These are phyloP conservation scores for Fusarium papillatum DNA, from an alignment of 2,329 filamentous ascomycete genomes.

Conservation along the genomic window DNA sequence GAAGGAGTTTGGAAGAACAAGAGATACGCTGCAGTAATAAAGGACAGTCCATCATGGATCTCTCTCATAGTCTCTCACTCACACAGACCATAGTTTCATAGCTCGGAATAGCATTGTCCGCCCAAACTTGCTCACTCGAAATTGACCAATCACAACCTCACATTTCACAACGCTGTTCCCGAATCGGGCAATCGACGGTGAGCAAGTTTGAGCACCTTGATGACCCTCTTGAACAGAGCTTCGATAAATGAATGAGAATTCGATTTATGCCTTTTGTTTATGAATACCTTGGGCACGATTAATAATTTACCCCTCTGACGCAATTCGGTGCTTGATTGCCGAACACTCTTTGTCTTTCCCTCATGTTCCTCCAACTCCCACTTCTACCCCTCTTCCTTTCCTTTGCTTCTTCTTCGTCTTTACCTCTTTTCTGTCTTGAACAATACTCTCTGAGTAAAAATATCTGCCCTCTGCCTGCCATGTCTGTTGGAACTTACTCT, in stretches of 20 bases:
- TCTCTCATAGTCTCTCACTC: conserved; percentile 36
- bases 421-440: conserved; percentile 3
- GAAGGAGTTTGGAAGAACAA: background rate
- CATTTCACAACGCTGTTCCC: conserved; percentile 36
- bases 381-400: conserved; percentile 37
- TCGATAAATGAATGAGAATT: background rate
- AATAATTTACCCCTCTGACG: conserved; percentile 30
- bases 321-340: conserved; percentile 21
- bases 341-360: background rate
- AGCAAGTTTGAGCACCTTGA: conserved; percentile 47
- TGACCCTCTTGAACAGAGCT: conserved; percentile 18
- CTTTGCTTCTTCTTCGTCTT: conserved; percentile 3
- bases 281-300: background rate
- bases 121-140: conserved; percentile 36
- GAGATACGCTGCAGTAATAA: background rate
- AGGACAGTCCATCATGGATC: conserved; percentile 7
- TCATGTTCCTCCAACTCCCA: conserved; percentile 20
- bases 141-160: conserved; percentile 46
- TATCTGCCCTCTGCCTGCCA: conserved; percentile 33
- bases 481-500: conserved; percentile 63
- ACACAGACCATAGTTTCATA: background rate
- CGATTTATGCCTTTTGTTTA: background rate
- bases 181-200: conserved; percentile 43
- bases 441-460: conserved; percentile 2
- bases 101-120: background rate